Conservation (phyloP, 306 rosid species). For the Pueraria montana region DNA sequence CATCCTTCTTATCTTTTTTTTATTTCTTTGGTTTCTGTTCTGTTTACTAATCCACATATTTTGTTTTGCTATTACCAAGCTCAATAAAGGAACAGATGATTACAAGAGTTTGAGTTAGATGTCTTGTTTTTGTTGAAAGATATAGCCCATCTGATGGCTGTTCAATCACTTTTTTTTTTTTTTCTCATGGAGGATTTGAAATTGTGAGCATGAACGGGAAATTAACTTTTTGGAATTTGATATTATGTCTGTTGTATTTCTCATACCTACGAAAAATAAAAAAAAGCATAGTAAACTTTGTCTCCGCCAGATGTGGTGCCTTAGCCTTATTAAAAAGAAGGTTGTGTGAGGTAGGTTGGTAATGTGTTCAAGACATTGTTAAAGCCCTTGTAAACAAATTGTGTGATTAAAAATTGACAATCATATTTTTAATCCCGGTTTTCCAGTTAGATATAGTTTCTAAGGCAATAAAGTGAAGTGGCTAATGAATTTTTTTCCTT, state of each 20-base stretch:
- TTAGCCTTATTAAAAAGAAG: not conserved
- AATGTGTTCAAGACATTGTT: not conserved
- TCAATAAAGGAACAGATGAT: not conserved
- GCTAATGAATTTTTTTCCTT: slow-evolving; percentile 6
- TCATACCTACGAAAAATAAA: not conserved
- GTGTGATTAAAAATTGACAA: not conserved
- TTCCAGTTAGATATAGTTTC: slow-evolving; percentile 28
- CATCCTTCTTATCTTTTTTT: not conserved
- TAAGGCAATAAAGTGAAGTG: slow-evolving; percentile 1
- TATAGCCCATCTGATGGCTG: not conserved
- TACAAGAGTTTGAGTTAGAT: slow-evolving; percentile 19
- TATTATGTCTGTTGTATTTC: slow-evolving; percentile 2
- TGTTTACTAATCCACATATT: not conserved
- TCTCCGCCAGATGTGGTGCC: not conserved
- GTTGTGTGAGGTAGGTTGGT: not conserved
- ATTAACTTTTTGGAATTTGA: not conserved
- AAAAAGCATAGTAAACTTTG: not conserved
- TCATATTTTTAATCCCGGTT: not conserved
- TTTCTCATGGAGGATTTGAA: slow-evolving; percentile 5
- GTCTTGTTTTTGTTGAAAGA: slow-evolving; percentile 34
- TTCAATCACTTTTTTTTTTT: not conserved
- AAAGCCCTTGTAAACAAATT: not conserved
- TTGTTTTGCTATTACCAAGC: slow-evolving; percentile 20
- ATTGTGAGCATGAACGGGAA: not conserved
- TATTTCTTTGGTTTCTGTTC: not conserved